Evolutionary conservation across 495 filamentous ascomycete species (phyloP), one percentile per base, ranked within the genome.

Genomic region (Mytilinidion resinicola): DNA sequence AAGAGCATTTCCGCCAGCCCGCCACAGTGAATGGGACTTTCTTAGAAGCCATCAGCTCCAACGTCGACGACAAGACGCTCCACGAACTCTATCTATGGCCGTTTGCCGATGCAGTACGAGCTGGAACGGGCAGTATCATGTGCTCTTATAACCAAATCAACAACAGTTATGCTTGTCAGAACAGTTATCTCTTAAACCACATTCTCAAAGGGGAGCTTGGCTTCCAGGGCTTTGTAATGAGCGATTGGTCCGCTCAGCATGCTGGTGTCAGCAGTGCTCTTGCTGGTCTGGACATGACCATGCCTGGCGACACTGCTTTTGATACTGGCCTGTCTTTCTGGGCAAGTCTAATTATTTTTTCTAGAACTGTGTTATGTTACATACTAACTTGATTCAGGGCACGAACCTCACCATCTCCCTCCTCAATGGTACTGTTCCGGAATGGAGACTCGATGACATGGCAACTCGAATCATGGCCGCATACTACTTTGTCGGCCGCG

Each of bases 51-150:
- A 85, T 89, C 55, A 93, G 89, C 67, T 83, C 85, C 14, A 98
- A 96, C 68, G 74, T 96, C 14, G 93, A 96, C 68, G 93, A 98
- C 73, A 85, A 82, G 69, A 95, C 92, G 3, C 82, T 98, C 82
- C 93, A 98, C 71, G 93, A 98, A 72, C 67, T 93, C 37, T 98
- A 98, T 68, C 78, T 96, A 10, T 98, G 93, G 83, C 88, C 88
- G 15, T 90, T 89, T 60, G 88, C 87, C 11, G 88, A 75, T 57
- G 73, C 72, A 9, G 67, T 75, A 15, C 67, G 68, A 33, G 72
- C 73, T 55, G 73, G 73, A 12, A 74, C 71, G 34, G 73, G 64
- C 12, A 49, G 62, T 1, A 69, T 76, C 61, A 96, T 98, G 93
- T 96, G 92, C 76, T 89, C 87, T 11, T 97, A 97, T 79, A 85